Base-by-base conservation (phyloP, 257 asterid species). In the Scutellaria minor region DNA sequence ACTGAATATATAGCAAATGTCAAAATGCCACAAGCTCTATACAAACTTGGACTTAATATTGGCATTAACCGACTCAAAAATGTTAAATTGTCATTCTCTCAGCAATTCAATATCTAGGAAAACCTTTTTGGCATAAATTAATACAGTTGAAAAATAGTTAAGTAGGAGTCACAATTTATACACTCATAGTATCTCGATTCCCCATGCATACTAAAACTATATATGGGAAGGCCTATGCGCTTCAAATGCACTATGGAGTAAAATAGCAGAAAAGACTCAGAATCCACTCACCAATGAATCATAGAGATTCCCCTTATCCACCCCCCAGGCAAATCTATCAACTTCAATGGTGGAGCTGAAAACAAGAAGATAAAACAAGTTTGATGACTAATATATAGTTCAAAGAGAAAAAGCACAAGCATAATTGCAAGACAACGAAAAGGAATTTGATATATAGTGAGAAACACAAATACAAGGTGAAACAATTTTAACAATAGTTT, bases 281-380 rank as follows among this genome's bases (percentile, higher is more conserved):
- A 56, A 65, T 64, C 45, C 67, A 83, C 94, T 89, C 80, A 93
- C 98, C 93, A 93, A 76, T 60, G 97, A 82, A 83, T 93, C 96
- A 72, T 90, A 96, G 24, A 89, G 86, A 72, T 75, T 85, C 71
- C 94, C 94, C 83, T 93, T 93, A 61, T 93, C 97, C 45, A 85
- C 18, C 18, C 96, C 8, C 96, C 98, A 74, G 98, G 97, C 78
- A 93, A 82, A 87, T 93, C 98, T 70, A 91, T 81, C 88, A 93
- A 80, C 84, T 91, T 93, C 84, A 93, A 79, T 2, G 98, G 84
- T 73, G 98, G 98, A 65, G 92, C 98, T 93, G 93, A 66, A 79
- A 66, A 64, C 59, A 64, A 50, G 70, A 61, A 68, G 64, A 51
- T 71, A 71, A 57, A n/a, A 44, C 0, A 37, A 35, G 74, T 53